These are phyloP conservation scores for Toxicodendron radicans DNA, from an alignment of 345 rosid genomes.

Conservation along the genomic window DNA sequence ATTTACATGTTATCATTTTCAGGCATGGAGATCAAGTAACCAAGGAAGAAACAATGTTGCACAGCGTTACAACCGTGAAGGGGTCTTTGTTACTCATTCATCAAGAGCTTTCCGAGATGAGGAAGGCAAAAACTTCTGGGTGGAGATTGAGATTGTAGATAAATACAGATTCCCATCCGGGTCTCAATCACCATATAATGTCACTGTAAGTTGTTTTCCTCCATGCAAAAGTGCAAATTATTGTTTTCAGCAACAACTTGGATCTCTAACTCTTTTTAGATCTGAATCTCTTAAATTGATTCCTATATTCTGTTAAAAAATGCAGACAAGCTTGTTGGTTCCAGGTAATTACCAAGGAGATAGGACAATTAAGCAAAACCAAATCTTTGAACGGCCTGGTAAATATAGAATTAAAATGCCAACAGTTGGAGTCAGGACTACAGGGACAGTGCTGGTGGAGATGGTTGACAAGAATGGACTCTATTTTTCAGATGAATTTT, in stretches of 20 bases:
- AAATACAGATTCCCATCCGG: conserved; percentile 87
- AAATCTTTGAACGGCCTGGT: conserved; percentile 68
- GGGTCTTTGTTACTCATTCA: conserved; percentile 73
- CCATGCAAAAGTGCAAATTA: conserved; percentile 1
- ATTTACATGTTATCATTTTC: conserved; percentile 27
- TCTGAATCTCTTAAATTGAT: background rate
- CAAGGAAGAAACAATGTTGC: conserved; percentile 97
- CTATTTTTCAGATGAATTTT: conserved; percentile 93
- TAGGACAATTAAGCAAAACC: conserved; percentile 65
- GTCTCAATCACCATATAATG: conserved; percentile 86
- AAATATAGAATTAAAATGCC: conserved; percentile 80
- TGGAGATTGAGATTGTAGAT: conserved; percentile 93
- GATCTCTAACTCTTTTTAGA: background rate
- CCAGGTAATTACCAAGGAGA: conserved; percentile 98
- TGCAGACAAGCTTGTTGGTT: conserved; percentile 84
- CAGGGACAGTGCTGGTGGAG: conserved; percentile 92
- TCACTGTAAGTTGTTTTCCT: conserved; percentile 63
- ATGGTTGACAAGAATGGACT: conserved; percentile 93
- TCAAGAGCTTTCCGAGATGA: conserved; percentile 97
- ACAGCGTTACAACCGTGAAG: conserved; percentile 68
- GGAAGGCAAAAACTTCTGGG: conserved; percentile 98
- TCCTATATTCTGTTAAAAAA: conserved; percentile 10
- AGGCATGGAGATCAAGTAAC: conserved; percentile 92
- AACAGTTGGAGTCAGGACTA: conserved; percentile 87
- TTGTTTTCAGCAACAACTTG: background rate